Conservation (phyloP, 176 grass and related monocot genomes). For the Alloteropsis semialata region DNA sequence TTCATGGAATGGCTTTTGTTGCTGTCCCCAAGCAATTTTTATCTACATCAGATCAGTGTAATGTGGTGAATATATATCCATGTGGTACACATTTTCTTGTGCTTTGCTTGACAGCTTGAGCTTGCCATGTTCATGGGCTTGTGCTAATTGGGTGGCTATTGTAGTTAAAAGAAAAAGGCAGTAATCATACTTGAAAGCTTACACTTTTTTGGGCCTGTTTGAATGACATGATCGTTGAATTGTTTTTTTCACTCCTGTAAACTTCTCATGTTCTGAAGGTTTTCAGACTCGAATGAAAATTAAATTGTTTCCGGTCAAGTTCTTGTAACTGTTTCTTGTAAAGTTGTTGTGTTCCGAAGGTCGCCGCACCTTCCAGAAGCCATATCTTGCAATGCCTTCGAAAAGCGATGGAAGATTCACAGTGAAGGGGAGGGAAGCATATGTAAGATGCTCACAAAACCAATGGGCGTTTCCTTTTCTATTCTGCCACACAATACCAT, state of each 20-base stretch:
- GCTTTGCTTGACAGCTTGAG: background rate
- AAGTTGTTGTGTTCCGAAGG: background rate
- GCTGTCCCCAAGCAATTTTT: background rate
- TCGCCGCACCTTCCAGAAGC: conserved; percentile 14
- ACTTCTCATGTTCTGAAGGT: too few species aligned
- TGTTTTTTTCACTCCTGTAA: too few species aligned
- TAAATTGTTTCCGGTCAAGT: background rate
- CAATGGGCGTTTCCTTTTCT: background rate
- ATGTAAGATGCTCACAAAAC: conserved; percentile 1
- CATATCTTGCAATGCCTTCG: background rate
- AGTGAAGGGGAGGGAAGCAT: background rate
- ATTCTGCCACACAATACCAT: background rate
- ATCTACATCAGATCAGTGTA: background rate
- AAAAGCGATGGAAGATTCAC: conserved; percentile 24
- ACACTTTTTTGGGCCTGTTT: background rate
- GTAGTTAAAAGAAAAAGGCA: background rate
- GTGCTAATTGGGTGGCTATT: background rate
- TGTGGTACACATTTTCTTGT: background rate
- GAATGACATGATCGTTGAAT: background rate
- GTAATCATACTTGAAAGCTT: background rate
- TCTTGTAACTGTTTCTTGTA: background rate
- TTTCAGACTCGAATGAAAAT: background rate
- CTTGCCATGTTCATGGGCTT: background rate
- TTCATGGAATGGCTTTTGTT: background rate
- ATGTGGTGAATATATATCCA: background rate